A percentile compares a stretch with the other conserved stretches of the same genome.
Evolutionary conservation across 2,329 filamentous ascomycete species (phyloP).

Genomic region (Aspergillus japonicus): DNA sequence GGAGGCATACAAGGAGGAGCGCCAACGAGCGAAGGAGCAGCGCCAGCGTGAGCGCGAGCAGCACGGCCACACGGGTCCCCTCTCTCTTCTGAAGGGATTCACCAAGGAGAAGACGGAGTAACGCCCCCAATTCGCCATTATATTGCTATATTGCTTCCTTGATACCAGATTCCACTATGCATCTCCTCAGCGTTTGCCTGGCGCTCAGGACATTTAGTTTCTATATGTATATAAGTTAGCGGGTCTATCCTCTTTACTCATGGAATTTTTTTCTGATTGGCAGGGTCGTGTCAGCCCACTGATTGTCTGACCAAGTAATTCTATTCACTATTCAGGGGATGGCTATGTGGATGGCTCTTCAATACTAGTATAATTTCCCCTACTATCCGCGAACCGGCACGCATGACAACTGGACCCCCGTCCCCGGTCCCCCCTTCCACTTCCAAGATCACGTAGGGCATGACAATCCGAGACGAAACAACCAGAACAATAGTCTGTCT

Average conservation of each 20-base stretch:
- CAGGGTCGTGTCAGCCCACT: no score
- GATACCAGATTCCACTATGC: neutral
- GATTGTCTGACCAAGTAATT: no score
- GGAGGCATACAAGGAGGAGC: conserved; percentile 36
- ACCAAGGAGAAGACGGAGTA: neutral
- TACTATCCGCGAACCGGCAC: no score
- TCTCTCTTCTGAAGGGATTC: neutral
- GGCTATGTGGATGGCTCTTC: no score
- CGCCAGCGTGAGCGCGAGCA: conserved; percentile 24
- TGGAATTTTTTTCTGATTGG: neutral
- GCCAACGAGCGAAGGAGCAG: conserved; percentile 28
- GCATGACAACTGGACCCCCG: no score
- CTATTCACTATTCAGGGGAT: no score
- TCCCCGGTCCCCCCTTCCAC: no score
- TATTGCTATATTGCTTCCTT: neutral
- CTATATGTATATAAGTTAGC: neutral
- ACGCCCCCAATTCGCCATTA: neutral
- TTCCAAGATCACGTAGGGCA: no score
- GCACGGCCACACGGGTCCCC: conserved; percentile 16
- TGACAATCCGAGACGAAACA: no score
- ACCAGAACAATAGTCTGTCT: no score
- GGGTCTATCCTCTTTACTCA: neutral
- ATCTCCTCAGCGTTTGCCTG: neutral
- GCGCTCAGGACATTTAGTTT: neutral
- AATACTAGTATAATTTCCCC: no score